Evolutionary conservation across 176 grass and related monocot genomes (phyloP), one percentile per base, ranked within the genome.

Genomic region (Canna indica): DNA sequence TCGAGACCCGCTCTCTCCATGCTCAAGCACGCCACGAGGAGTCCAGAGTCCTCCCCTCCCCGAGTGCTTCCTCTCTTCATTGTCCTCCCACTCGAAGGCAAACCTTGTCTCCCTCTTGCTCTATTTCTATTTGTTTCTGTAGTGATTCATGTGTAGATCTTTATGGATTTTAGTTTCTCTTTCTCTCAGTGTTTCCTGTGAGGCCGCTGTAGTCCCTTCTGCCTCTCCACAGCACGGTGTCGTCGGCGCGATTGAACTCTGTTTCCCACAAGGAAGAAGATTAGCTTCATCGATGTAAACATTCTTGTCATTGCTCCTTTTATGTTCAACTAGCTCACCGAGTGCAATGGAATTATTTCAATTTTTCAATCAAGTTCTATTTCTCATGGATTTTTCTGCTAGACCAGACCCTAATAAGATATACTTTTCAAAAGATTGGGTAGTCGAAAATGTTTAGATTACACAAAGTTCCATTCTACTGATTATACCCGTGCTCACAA

Each of bases 211-310:
- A 84, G 34, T 88, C 94, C 0, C 80, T 99, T 27, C 81, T 88
- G 76, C 89, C 90, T 22, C 81, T 99, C 71, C 89, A 99, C 80
- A 99, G 86, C 71, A 86, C 84, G 18, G 87, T 99, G 46, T 85
- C 90, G 24, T 79, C 87, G 46, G 94, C 94, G 32, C 77, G 86
- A 78, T 69, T 99, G 73, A 99, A 84, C 42, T 99, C 94, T n/a
- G n/a, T 67, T 77, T 2, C 3, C 77, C 61, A 78, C 76, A 52
- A 88, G 72, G 72, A 89, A 80, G 68, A 84, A 73, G 42, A 69
- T 93, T 73, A 75, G 84, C 33, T 99, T 99, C 64, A 50, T 93
- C 16, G 84, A 93, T 86, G 90, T 95, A 71, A 67, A 11, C 35
- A 5, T 1, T 11, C 60, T 52, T 30, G 25, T 31, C 18, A 3